These are phyloP conservation scores for Leucosporidium yakuticum DNA, from an alignment of 768 basidiomycete genomes.

Conservation along the genomic window DNA sequence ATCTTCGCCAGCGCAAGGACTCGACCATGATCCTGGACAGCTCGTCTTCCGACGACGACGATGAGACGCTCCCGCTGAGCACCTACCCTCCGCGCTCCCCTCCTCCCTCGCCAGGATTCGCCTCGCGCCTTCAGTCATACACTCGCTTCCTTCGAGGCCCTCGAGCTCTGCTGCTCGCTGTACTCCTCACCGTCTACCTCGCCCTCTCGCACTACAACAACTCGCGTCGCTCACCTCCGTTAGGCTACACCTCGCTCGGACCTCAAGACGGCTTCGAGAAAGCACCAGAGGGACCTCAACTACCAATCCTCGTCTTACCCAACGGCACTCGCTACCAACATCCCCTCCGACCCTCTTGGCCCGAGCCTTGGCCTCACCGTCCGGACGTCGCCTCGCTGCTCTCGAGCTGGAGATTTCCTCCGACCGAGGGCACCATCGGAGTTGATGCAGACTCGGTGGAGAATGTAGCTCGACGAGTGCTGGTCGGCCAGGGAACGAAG, in stretches of 20 bases:
- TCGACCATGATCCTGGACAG: too few relatives aligned
- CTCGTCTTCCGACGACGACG: too few relatives aligned
- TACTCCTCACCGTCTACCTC: background rate
- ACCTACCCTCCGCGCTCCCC: too few relatives aligned
- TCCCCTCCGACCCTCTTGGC: background rate
- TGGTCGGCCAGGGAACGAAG: background rate
- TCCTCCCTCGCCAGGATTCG: too few relatives aligned
- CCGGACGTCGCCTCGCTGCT: background rate
- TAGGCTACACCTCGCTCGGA: too few relatives aligned
- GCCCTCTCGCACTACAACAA: background rate
- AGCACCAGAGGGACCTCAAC: too few relatives aligned
- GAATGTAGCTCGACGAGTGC: background rate
- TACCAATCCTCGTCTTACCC: background rate
- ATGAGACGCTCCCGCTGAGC: too few relatives aligned
- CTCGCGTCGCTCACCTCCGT: background rate
- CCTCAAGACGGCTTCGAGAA: too few relatives aligned
- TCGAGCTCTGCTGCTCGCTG: background rate
- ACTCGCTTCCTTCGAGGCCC: too few relatives aligned
- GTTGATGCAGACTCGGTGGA: background rate
- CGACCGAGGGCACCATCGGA: background rate
- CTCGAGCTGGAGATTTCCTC: background rate
- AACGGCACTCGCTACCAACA: conserved; percentile 4
- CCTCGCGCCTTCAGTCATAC: too few relatives aligned
- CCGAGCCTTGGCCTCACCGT: conserved; percentile 4
- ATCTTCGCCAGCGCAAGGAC: too few relatives aligned